A percentile compares a stretch with the other conserved stretches of the same genome.
Conservation (phyloP, 2,329 filamentous ascomycete species). For the Xylaria sp. region DNA sequence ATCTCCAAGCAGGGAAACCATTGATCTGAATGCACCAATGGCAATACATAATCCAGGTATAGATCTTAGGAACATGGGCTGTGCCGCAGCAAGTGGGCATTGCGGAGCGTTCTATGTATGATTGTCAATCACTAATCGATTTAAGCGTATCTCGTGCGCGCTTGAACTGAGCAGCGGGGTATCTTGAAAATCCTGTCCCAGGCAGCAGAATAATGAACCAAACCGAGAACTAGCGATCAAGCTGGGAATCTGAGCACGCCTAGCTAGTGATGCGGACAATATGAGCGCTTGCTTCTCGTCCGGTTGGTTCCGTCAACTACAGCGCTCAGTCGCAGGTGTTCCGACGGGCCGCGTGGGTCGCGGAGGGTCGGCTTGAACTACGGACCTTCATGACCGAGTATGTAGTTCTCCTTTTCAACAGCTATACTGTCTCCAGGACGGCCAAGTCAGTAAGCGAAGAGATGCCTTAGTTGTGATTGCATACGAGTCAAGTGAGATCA, state of each 20-base stretch:
- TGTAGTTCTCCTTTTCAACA: background rate
- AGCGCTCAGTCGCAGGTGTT: background rate
- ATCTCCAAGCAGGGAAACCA: background rate
- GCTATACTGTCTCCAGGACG: background rate
- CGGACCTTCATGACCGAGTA: background rate
- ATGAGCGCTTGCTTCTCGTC: constrained; percentile 1
- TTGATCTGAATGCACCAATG: constrained; percentile 7
- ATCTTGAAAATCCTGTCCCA: background rate
- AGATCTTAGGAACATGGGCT: constrained; percentile 13
- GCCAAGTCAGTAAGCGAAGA: background rate
- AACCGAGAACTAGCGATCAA: background rate
- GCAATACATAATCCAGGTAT: constrained; percentile 1
- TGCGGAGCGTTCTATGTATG: constrained; percentile 14
- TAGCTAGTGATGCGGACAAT: background rate
- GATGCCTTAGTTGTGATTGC: background rate
- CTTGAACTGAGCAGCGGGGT: constrained; percentile 6
- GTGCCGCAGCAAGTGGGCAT: constrained; percentile 16
- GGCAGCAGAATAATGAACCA: constrained; percentile 1
- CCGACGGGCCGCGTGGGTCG: background rate
- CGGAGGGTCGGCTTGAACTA: background rate
- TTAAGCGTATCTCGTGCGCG: background rate
- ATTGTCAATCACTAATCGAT: constrained; percentile 12
- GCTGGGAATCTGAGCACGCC: background rate
- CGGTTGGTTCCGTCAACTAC: constrained; percentile 8
- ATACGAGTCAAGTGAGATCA: background rate